Percentiles rank a stretch among this genome's conserved stretches.
These are phyloP conservation scores for Trametes meyenii DNA, from an alignment of 768 basidiomycete species.

Conservation along the genomic window DNA sequence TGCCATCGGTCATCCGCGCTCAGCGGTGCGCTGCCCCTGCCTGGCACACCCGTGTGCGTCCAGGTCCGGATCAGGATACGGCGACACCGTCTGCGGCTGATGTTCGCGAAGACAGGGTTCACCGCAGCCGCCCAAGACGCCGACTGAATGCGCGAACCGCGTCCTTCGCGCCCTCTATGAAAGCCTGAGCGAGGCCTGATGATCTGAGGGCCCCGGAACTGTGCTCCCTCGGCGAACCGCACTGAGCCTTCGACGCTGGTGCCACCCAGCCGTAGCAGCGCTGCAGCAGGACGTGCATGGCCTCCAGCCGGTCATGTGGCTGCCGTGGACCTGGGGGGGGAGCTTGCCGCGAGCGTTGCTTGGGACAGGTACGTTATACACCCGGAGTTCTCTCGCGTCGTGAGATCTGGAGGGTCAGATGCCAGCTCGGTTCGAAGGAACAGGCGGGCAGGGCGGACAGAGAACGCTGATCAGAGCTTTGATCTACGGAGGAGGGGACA, in stretches of 20 bases:
- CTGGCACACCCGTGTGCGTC: constrained; percentile 11
- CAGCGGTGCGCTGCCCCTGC: background rate
- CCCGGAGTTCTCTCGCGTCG: background rate
- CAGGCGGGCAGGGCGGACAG: background rate
- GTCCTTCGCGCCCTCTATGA: background rate
- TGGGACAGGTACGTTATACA: background rate
- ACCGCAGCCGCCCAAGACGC: constrained; percentile 3
- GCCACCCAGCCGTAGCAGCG: too few relatives aligned
- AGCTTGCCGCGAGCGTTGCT: too few relatives aligned
- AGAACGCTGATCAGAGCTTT: constrained; percentile 13
- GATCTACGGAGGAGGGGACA: constrained; percentile 3
- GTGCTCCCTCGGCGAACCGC: too few relatives aligned
- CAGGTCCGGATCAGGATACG: background rate
- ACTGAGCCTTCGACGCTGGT: too few relatives aligned
- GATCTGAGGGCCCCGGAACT: constrained; percentile 7
- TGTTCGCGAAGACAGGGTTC: background rate
- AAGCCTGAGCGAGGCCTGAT: constrained; percentile 4
- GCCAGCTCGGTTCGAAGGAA: background rate
- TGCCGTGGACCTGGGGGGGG: too few relatives aligned
- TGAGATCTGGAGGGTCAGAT: constrained; percentile 1
- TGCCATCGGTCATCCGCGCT: too few relatives aligned
- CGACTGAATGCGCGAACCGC: background rate
- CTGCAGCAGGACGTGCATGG: too few relatives aligned
- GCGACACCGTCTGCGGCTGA: background rate
- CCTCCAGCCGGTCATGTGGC: too few relatives aligned